Evolutionary conservation across 164 flowering plant species (phyloP).

Genomic region (Liquidambar formosana): DNA sequence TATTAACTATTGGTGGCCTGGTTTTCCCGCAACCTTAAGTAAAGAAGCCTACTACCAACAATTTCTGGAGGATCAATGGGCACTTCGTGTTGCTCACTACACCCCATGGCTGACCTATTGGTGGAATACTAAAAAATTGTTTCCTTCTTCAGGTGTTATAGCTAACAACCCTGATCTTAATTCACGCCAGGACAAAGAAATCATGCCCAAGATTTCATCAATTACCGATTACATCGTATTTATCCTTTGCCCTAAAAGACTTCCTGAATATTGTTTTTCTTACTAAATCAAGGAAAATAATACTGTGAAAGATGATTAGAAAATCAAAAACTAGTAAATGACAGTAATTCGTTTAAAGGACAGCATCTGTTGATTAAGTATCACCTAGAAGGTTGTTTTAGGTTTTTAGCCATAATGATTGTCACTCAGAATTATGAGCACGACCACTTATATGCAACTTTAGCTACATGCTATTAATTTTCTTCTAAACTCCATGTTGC

Average conservation of each 20-base stretch:
- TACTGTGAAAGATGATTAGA: background rate
- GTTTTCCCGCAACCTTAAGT: slow-evolving; percentile 66
- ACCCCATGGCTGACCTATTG: slow-evolving; percentile 75
- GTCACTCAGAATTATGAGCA: no score
- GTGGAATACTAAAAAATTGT: slow-evolving; percentile 89
- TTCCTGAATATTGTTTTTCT: background rate
- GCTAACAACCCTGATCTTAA: slow-evolving; percentile 29
- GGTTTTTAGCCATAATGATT: no score
- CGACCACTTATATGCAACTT: no score
- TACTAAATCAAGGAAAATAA: background rate
- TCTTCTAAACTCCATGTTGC: no score
- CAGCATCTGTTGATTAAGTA: no score
- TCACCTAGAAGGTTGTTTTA: no score
- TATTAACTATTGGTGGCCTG: slow-evolving; percentile 86
- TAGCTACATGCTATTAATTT: no score
- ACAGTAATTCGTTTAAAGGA: no score
- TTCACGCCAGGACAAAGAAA: slow-evolving; percentile 40
- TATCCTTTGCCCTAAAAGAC: background rate
- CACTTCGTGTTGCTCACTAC: slow-evolving; percentile 64
- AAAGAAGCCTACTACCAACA: slow-evolving; percentile 50
- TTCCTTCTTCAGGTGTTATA: slow-evolving; percentile 48
- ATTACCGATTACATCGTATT: slow-evolving; percentile 4
- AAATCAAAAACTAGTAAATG: no score
- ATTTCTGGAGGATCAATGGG: slow-evolving; percentile 59
- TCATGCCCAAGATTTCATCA: slow-evolving; percentile 17